Base-by-base conservation (phyloP, 2,329 filamentous ascomycete species). In the Diaporthe capsici region DNA sequence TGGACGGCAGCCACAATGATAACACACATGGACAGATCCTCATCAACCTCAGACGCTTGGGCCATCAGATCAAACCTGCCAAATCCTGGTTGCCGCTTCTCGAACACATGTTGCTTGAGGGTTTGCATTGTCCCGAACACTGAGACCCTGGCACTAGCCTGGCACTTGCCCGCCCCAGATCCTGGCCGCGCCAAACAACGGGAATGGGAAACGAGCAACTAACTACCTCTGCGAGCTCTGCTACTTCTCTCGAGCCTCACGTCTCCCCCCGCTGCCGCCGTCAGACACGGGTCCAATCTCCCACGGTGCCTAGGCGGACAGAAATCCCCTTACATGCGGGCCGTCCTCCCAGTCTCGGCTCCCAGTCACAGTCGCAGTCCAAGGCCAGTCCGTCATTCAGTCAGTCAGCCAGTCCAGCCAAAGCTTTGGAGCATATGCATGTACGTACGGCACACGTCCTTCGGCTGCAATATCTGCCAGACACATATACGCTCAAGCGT, bases 41-140 rank as follows among this genome's bases (percentile, higher is more conserved):
- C 65, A 70, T 70, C 65, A 70, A 70, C 49, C 65, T 70, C 65
- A 55, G 47, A 70, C 65, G 65, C 65, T 70, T 70, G 65, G 65
- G 65, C 65, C 65, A 70, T 55, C 65, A 70, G 47, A 55, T 70
- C 65, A 70, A 70, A 70, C 65, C 65, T 55, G 49, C 49, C 49
- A 22, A 55, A 55, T 70, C 47, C 65, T 55, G 65, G 47, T 42
- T 25, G 20, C 15, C 37, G 34, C 34, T 53, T 42, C 65, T 53
- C 34, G 47, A 70, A 70, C 65, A 17, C 49, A 42, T 28, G 15
- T 55, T 31, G 65, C 55, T 70, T n/a, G 65, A 70, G 47, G 34
- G 49, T 28, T 13, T 70, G 47, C 47, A 68, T 39, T 68, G 47
- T 68, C 47, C 63, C 44, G 47, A 39, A 39, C 47, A 28, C 17